phyloP scores from a whole-genome alignment of 1,284 basidiomycete genomes.

The Ceratobasidium theobromae region DNA sequence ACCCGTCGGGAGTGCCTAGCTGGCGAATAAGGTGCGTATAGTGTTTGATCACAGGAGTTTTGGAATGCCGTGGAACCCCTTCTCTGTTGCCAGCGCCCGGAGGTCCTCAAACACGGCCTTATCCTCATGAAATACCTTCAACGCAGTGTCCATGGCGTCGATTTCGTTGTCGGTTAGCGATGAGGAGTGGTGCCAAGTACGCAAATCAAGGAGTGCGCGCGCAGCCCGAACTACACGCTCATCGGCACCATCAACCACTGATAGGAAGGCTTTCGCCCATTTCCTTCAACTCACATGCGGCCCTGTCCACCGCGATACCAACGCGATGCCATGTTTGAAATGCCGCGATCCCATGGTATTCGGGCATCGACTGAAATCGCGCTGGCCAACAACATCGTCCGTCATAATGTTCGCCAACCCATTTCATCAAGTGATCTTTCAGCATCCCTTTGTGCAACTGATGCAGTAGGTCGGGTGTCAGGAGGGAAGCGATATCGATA shows the following conservation, averaged over 20 bases:
- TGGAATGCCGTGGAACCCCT: conserved; percentile 44
- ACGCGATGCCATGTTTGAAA: conserved; percentile 35
- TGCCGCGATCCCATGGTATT: conserved; percentile 11
- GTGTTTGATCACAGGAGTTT: conserved; percentile 43
- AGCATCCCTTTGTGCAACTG: conserved; percentile 43
- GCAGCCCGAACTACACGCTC: conserved; percentile 33
- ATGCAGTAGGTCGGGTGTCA: conserved; percentile 43
- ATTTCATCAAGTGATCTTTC: conserved; percentile 39
- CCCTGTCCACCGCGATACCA: conserved; percentile 42
- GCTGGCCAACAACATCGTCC: conserved; percentile 21
- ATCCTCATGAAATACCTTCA: conserved; percentile 42
- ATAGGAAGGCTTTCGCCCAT: conserved; percentile 44
- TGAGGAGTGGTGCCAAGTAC: conserved; percentile 37
- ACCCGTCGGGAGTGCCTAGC: conserved; percentile 33
- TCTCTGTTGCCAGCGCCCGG: conserved; percentile 36
- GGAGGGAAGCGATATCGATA: conserved; percentile 37
- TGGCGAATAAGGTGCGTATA: conserved; percentile 22
- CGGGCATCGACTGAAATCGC: conserved; percentile 21
- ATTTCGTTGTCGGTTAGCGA: conserved; percentile 42
- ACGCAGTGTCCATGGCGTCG: conserved; percentile 37
- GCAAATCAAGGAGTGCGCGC: conserved; percentile 44
- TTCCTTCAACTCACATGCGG: conserved; percentile 41
- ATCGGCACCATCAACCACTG: conserved; percentile 37
- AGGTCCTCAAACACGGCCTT: conserved; percentile 43
- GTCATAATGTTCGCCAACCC: conserved; percentile 31